Evolutionary conservation across 139 green algal species (phyloP).

Genomic region (Ulvella scutata): DNA sequence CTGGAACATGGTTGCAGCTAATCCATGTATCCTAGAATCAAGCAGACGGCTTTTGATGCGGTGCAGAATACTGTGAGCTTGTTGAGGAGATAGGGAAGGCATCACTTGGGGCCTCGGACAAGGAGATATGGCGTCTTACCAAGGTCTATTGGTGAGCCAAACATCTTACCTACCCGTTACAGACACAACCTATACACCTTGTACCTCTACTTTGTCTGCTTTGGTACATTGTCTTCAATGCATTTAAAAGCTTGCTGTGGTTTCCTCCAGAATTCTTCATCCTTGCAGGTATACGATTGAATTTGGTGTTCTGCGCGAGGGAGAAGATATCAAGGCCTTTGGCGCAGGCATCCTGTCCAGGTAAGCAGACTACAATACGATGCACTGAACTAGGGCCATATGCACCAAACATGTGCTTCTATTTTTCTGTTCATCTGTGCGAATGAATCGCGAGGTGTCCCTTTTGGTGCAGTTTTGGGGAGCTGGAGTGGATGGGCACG

Average conservation of each 20-base stretch:
- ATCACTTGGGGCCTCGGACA: slow-evolving; percentile 63
- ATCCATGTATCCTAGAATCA: too few species aligned
- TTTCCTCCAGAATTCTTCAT: background rate
- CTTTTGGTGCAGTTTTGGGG: slow-evolving; percentile 34
- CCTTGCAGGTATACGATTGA: slow-evolving; percentile 75
- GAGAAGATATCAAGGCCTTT: slow-evolving; percentile 46
- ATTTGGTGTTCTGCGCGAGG: slow-evolving; percentile 80
- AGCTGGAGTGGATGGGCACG: slow-evolving; percentile 67
- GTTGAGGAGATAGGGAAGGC: slow-evolving; percentile 68
- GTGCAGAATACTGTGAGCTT: slow-evolving; percentile 51
- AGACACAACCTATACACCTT: background rate
- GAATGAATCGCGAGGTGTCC: background rate
- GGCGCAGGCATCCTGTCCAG: slow-evolving; percentile 63
- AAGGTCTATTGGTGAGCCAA: slow-evolving; percentile 47
- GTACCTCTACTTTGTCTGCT: too few species aligned
- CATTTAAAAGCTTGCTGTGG: too few species aligned
- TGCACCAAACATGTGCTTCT: background rate
- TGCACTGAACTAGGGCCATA: background rate
- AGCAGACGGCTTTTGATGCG: too few species aligned
- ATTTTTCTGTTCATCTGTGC: background rate
- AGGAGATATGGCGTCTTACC: slow-evolving; percentile 75
- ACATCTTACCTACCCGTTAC: background rate
- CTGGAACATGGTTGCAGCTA: too few species aligned
- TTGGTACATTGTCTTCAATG: too few species aligned
- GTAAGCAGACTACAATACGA: background rate